phyloP scores from a whole-genome alignment of 2,329 filamentous ascomycete species.

The Fusarium acutatum region DNA sequence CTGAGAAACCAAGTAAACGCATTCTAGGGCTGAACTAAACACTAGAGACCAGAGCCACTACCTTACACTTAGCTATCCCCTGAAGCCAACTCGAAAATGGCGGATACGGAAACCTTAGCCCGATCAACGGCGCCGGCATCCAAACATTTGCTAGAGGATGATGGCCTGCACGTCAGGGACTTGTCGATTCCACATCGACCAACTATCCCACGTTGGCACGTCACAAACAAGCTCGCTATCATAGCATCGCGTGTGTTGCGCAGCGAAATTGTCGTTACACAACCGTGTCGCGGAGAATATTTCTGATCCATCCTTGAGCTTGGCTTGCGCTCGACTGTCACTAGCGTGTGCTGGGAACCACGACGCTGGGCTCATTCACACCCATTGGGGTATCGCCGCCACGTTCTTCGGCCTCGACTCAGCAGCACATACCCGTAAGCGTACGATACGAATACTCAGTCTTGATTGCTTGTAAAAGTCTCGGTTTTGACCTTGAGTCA shows the following conservation, averaged over 20 bases:
- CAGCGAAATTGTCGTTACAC: conserved; percentile 41
- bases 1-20: conserved; percentile 26
- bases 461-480: conserved; percentile 26
- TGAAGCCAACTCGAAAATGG: conserved; percentile 28
- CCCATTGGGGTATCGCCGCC: conserved; percentile 42
- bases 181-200: conserved; percentile 32
- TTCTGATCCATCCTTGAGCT: conserved; percentile 42
- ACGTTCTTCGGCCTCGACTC: conserved; percentile 40
- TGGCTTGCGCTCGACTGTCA: conserved; percentile 44
- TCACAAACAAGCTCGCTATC: conserved; percentile 34
- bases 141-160: conserved; percentile 24
- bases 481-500: conserved; percentile 40
- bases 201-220: conserved; percentile 27
- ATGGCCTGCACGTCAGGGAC: conserved; percentile 40
- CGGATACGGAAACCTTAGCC: conserved; percentile 30
- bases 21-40: conserved; percentile 41
- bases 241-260: conserved; percentile 39
- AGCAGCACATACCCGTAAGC: not conserved
- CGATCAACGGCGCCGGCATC: conserved; percentile 35
- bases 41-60: not conserved
- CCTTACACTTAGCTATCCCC: conserved; percentile 23
- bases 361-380: conserved; percentile 42
- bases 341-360: conserved; percentile 46
- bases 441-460: conserved; percentile 9
- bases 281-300: conserved; percentile 44